phyloP scores from a whole-genome alignment of 2,329 filamentous ascomycete genomes.

The Trichophyton mentagrophytes region DNA sequence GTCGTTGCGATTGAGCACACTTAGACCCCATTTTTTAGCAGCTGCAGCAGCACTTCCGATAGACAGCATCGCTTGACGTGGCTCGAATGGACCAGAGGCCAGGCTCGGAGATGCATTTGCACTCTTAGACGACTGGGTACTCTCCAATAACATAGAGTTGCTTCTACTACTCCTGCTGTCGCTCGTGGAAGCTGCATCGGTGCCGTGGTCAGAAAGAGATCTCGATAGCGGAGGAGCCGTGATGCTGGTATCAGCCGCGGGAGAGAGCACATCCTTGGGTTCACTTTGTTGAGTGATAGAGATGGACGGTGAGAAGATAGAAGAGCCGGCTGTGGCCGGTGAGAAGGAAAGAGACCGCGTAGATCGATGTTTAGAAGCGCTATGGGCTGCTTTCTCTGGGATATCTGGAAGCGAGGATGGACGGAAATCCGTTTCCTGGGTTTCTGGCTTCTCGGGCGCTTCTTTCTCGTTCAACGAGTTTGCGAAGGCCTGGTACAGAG shows the following conservation, averaged over 20 bases:
- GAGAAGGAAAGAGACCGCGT: conserved; percentile 1
- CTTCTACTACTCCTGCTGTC: neutral
- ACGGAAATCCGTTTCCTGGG: neutral
- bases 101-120: neutral
- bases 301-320: neutral
- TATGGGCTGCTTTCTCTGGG: neutral
- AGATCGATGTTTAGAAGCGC: neutral
- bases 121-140: neutral
- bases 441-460: neutral
- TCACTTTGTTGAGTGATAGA: neutral
- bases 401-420: neutral
- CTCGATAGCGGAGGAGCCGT: neutral
- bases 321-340: neutral
- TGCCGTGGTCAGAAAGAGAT: neutral
- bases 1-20: conserved; percentile 36
- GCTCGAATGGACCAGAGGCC: conserved; percentile 4
- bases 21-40: conserved; percentile 49
- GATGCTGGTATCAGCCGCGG: neutral
- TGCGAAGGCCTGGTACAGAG: neutral
- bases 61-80: conserved; percentile 29
- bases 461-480: neutral
- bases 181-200: neutral
- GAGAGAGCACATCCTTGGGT: neutral
- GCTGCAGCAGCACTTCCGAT: conserved; percentile 42
- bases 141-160: neutral